Evolutionary conservation across 495 filamentous ascomycete species (phyloP).

Genomic region (Daldinia loculata): DNA sequence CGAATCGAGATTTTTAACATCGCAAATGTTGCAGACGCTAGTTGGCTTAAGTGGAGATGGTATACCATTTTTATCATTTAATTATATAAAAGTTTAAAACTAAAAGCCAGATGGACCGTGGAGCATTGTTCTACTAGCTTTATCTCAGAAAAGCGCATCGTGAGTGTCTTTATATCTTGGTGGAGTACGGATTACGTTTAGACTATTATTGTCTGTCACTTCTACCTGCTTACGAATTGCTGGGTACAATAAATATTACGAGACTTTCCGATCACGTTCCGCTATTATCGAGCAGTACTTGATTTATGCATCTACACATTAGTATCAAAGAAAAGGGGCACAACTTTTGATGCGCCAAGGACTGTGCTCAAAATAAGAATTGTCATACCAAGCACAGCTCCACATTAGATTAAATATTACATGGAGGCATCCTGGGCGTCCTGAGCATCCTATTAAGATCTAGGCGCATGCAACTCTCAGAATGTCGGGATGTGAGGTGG

Average conservation of each 20-base stretch:
- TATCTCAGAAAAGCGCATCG: no score
- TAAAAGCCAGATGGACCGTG: neutral
- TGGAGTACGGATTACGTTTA: no score
- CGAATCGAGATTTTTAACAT: constrained; percentile 28
- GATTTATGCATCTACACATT: neutral
- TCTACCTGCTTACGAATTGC: no score
- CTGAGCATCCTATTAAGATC: neutral
- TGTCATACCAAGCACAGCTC: neutral
- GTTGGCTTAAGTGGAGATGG: neutral
- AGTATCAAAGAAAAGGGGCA: constrained; percentile 6
- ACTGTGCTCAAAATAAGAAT: neutral
- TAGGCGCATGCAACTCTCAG: neutral
- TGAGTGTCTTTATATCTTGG: no score
- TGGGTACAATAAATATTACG: no score
- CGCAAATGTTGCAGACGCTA: neutral
- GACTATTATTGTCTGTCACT: no score
- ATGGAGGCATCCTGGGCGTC: neutral
- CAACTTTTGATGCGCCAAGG: neutral
- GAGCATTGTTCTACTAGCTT: neutral
- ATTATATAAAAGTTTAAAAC: neutral
- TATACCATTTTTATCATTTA: neutral
- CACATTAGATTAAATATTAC: neutral
- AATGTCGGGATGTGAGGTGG: constrained; percentile 30
- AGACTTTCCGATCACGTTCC: neutral
- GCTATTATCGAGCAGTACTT: neutral